phyloP scores from a whole-genome alignment of 2,329 filamentous ascomycete genomes.

The Mariannaea elegans region DNA sequence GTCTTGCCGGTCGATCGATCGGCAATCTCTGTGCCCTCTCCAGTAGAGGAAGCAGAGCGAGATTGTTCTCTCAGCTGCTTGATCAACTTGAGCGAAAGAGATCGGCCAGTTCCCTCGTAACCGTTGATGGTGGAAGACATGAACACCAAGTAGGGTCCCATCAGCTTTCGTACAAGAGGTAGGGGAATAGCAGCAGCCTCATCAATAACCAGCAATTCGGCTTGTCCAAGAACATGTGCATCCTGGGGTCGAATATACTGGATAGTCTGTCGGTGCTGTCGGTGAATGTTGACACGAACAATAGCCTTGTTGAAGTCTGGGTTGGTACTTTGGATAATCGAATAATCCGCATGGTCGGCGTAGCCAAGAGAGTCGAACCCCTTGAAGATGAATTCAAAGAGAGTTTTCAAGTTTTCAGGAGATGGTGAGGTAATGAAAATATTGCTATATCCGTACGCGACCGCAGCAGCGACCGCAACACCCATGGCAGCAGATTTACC shows the following conservation, averaged over 20 bases:
- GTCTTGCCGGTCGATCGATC: slow-evolving; percentile 83
- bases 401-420: slow-evolving; percentile 96
- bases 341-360: slow-evolving; percentile 95
- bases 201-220: slow-evolving; percentile 94
- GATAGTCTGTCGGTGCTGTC: slow-evolving; percentile 95
- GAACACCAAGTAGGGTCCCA: slow-evolving; percentile 97
- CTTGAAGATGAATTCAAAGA: slow-evolving; percentile 99
- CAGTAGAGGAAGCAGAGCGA: slow-evolving; percentile 65
- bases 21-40: slow-evolving; percentile 71
- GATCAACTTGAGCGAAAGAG: slow-evolving; percentile 93
- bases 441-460: slow-evolving; percentile 97
- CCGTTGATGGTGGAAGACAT: slow-evolving; percentile 99
- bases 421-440: slow-evolving; percentile 99
- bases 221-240: slow-evolving; percentile 92
- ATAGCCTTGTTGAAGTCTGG: slow-evolving; percentile 99
- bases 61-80: slow-evolving; percentile 97
- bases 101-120: slow-evolving; percentile 96
- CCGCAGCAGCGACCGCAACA: slow-evolving; percentile 90
- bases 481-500: slow-evolving; percentile 97
- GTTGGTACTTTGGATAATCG: slow-evolving; percentile 97
- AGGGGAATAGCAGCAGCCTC: slow-evolving; percentile 96
- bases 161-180: slow-evolving; percentile 89
- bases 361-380: slow-evolving; percentile 96
- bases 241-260: slow-evolving; percentile 99
- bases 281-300: slow-evolving; percentile 93